phyloP scores from a whole-genome alignment of 345 rosid genomes.

The Geranium brycei region DNA sequence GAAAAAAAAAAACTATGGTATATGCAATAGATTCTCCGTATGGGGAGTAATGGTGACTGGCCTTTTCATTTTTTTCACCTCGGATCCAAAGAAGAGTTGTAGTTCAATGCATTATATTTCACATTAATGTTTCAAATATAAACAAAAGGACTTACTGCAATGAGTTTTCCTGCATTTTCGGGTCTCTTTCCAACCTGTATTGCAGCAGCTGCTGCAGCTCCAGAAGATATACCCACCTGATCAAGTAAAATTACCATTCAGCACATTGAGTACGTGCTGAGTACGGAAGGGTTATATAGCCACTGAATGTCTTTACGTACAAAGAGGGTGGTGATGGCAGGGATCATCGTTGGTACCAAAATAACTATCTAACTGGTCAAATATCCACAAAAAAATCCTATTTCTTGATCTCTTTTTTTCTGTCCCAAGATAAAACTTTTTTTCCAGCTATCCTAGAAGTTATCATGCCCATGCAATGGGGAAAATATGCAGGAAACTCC shows the following conservation, averaged over 20 bases:
- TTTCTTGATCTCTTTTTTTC: not conserved
- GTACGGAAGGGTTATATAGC: not conserved
- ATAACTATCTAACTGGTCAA: slow-evolving; percentile 1
- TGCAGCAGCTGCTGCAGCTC: slow-evolving; percentile 94
- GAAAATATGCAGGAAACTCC: too few relatives aligned
- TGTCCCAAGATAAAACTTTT: slow-evolving; percentile 1
- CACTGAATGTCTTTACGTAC: not conserved
- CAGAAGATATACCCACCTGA: slow-evolving; percentile 97
- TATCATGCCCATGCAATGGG: too few relatives aligned
- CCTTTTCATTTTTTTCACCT: not conserved
- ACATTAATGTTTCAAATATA: not conserved
- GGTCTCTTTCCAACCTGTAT: slow-evolving; percentile 78
- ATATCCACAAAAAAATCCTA: not conserved
- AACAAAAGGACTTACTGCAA: slow-evolving; percentile 49
- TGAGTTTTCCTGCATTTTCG: slow-evolving; percentile 83
- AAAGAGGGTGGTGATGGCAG: not conserved
- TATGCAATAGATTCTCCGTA: too few relatives aligned
- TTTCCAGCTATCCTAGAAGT: not conserved
- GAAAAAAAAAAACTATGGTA: too few relatives aligned
- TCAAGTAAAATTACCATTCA: not conserved
- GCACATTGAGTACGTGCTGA: not conserved
- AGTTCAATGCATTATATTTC: not conserved
- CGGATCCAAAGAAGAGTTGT: too few relatives aligned
- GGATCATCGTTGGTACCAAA: not conserved
- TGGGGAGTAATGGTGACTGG: not conserved